These are phyloP conservation scores for Nitzschia inconspicua DNA, from an alignment of 108 stramenopile species.

Conservation along the genomic window DNA sequence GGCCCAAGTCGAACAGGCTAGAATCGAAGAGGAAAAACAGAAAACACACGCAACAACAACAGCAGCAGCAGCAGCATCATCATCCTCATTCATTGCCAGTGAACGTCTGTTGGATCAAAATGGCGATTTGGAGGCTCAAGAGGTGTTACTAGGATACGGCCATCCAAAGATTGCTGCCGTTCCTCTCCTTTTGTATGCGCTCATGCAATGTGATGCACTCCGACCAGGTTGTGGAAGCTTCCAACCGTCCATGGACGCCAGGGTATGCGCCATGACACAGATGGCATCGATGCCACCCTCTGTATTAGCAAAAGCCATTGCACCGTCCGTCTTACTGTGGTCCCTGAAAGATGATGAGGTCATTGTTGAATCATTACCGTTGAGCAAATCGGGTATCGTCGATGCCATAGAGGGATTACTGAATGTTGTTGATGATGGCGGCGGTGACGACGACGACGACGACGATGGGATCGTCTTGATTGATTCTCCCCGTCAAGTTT, in stretches of 20 bases:
- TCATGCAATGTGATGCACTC: constrained; percentile 54
- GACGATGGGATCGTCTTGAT: constrained; percentile 26
- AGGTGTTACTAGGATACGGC: constrained; percentile 49
- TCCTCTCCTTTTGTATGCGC: constrained; percentile 34
- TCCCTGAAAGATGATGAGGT: constrained; percentile 17
- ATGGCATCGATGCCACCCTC: constrained; percentile 51
- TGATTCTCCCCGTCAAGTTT: constrained; percentile 28
- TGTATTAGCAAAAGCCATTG: constrained; percentile 31
- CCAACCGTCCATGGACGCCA: constrained; percentile 38
- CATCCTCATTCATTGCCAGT: constrained; percentile 14
- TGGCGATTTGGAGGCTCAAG: constrained; percentile 21
- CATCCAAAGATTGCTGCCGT: constrained; percentile 28
- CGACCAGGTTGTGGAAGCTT: constrained; percentile 26
- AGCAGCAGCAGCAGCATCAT: constrained; percentile 3
- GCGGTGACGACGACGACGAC: neutral
- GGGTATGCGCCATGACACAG: constrained; percentile 35
- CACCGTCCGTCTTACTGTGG: constrained; percentile 52
- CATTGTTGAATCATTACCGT: constrained; percentile 21
- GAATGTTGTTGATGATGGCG: neutral
- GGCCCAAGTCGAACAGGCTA: constrained; percentile 26
- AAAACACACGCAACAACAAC: no score
- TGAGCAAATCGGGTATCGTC: constrained; percentile 17
- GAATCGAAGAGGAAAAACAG: constrained; percentile 3
- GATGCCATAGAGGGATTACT: neutral
- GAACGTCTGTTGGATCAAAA: constrained; percentile 40